Evolutionary conservation across 2,329 filamentous ascomycete genomes (phyloP), one percentile per base, ranked within the genome.

Genomic region (Aaosphaeria pasadenensis): DNA sequence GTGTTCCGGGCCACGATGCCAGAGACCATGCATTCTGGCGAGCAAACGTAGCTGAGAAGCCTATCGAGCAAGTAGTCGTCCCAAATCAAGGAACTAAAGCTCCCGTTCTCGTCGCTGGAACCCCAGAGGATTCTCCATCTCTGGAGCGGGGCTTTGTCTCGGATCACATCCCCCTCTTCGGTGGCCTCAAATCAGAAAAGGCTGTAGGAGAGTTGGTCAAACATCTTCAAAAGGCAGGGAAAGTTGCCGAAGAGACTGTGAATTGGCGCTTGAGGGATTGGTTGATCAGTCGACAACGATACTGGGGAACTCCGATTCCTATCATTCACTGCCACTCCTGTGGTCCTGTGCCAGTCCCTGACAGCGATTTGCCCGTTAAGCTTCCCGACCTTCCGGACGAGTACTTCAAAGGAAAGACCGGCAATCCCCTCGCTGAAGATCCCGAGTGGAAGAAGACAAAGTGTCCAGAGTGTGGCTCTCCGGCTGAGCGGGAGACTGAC

Each of bases 241-340:
- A 75, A 1, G 73, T 84, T n/a, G 88, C 84, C 7, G 76, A 82
- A 48, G 67, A 74, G n/a, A 76, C 81, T 6, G 83, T 88, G 50
- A 88, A 83, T 52, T 95, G 89, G 89, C 84, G 87, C 44, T 77
- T 96, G 29, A 79, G 89, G 50, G 91, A 96, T 70, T 96, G 91
- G 91, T 75, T 96, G 47, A 87, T 96, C 59, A 95, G 89, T 66
- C 84, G 91, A n/a, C 91, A 96, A 69, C 79, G 91, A 54, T 95
- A 95, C 66, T 96, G 91, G 91, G 91, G 91, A 11, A 83, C 90
- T 0, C 91, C 91, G 0, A 95, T 96, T 45, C 91, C 91, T 13
- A 91, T 96, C 45, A 77, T 95, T 33, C 89, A 96, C 71, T 95
- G 91, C 63, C 67, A 72, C 13, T 77, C 77, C 5, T 96, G 91